Evolutionary conservation across 2,329 filamentous ascomycete genomes (phyloP), one percentile per base, ranked within the genome.

Genomic region (Apiospora aurea): DNA sequence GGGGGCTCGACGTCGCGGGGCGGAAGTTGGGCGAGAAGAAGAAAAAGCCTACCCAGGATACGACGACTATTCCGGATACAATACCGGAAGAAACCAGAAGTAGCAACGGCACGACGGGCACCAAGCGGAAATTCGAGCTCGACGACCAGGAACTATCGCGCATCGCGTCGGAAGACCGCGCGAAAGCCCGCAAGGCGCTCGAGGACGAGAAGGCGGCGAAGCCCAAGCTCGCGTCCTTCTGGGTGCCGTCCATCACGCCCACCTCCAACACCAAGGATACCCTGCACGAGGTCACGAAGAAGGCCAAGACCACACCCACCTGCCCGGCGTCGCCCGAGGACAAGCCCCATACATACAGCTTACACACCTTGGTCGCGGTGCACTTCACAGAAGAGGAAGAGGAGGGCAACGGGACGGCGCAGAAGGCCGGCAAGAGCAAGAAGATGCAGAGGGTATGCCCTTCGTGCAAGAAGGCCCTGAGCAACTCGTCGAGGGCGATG

Each of bases 201-300:
- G 88, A 90, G 57, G 94, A 69, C 47, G 69, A 70, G 41, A 66
- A 97, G 80, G 93, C 92, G 84, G 85, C 88, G 11, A 93, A 92
- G 81, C 88, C 90, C 0, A 87, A 88, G 21, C 84, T 97, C 0
- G 94, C 94, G 0, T 97, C 94, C 0, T 98, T 98, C 83, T 98
- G 96, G 96, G 92, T 96, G 0, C 96, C 95, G 0, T 94, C 93
- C 0, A 88, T 96, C 72, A 97, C 93, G 0, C 94, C 94, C 0
- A 86, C 87, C 0, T 89, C 89, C 66, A 90, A 91, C 72, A 88
- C 87, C 49, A 88, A 88, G 67, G 83, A 86, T 68, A 84, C 87
- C 70, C 84, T 91, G 70, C 85, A 90, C 78, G 82, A 87, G 8
- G 83, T 88, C 51, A 82, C 82, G n/a, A 91, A 90, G 79, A 88